phyloP scores from a whole-genome alignment of 1,139 yeast genomes.

The Scheffersomyces insectosa region DNA sequence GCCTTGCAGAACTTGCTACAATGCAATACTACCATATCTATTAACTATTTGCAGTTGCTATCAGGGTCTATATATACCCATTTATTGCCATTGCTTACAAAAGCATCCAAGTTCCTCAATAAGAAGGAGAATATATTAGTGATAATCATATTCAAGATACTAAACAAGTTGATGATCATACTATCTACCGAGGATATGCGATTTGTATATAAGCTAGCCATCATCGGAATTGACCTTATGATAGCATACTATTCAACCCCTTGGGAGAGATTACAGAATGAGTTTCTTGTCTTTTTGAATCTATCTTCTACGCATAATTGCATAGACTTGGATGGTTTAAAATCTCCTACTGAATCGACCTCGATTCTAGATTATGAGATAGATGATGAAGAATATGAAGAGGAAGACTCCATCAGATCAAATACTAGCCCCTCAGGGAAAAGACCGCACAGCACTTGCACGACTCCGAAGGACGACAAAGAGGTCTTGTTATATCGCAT shows the following conservation, averaged over 20 bases:
- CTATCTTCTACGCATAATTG: constrained; percentile 21
- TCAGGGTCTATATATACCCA: constrained; percentile 18
- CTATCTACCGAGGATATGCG: constrained; percentile 33
- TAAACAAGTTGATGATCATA: constrained; percentile 37
- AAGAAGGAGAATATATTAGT: constrained; percentile 26
- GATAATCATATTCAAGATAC: constrained; percentile 29
- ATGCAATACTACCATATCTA: constrained; percentile 26
- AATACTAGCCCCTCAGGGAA: no score
- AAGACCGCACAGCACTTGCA: neutral
- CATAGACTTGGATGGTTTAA: constrained; percentile 17
- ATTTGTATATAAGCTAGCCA: constrained; percentile 29
- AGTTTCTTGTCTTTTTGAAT: constrained; percentile 39
- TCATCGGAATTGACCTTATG: constrained; percentile 31
- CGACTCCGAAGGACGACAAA: constrained; percentile 6
- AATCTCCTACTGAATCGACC: constrained; percentile 20
- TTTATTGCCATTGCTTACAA: constrained; percentile 22
- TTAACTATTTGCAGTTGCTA: constrained; percentile 20
- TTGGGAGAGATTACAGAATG: constrained; percentile 32
- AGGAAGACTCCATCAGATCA: constrained; percentile 7
- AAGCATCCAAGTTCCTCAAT: constrained; percentile 13
- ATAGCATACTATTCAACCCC: constrained; percentile 29
- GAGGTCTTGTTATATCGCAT: constrained; percentile 19
- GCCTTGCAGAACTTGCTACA: constrained; percentile 26
- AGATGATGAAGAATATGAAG: constrained; percentile 8
- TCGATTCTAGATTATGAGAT: constrained; percentile 5